Evolutionary conservation across 2,329 filamentous ascomycete species (phyloP).

Genomic region (Pleoardoris graminearum): DNA sequence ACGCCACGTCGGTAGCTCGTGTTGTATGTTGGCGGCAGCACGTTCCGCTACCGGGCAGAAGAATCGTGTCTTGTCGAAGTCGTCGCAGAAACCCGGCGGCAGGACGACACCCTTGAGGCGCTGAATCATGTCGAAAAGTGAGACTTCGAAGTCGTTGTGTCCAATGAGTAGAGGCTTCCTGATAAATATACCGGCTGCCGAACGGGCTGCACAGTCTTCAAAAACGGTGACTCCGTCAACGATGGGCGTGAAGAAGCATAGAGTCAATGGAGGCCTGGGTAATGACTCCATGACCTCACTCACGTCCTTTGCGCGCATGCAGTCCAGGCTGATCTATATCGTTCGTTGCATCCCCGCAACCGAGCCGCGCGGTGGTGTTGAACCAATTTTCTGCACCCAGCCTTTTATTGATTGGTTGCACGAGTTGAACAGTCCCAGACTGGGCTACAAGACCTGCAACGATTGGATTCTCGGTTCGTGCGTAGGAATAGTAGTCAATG

Average conservation of each 20-base stretch:
- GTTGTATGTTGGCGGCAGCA: slow-evolving; percentile 25
- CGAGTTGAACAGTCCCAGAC: slow-evolving; percentile 50
- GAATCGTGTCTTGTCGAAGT: slow-evolving; percentile 28
- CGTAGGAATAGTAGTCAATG: slow-evolving; percentile 56
- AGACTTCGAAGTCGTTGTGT: slow-evolving; percentile 30
- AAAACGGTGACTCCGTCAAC: slow-evolving; percentile 38
- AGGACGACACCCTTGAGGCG: slow-evolving; percentile 20
- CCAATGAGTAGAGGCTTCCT: slow-evolving; percentile 30
- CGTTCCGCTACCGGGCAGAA: slow-evolving; percentile 27
- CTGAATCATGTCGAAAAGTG: slow-evolving; percentile 34
- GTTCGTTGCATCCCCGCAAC: slow-evolving; percentile 36
- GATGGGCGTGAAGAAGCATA: slow-evolving; percentile 32
- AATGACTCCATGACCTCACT: slow-evolving; percentile 17
- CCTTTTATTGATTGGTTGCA: slow-evolving; percentile 30
- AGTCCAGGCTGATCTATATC: slow-evolving; percentile 32
- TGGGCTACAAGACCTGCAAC: slow-evolving; percentile 52
- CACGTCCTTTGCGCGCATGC: slow-evolving; percentile 39
- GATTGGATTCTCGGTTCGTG: slow-evolving; percentile 54
- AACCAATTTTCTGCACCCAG: slow-evolving; percentile 30
- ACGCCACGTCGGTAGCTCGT: slow-evolving; percentile 41
- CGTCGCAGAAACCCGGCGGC: slow-evolving; percentile 21
- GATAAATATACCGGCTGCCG: slow-evolving; percentile 26
- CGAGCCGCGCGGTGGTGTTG: slow-evolving; percentile 46
- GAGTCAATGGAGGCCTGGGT: slow-evolving; percentile 1
- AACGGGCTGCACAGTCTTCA: slow-evolving; percentile 30